Evolutionary conservation across 2,329 filamentous ascomycete genomes (phyloP).

Genomic region (Cladophialophora psammophila): DNA sequence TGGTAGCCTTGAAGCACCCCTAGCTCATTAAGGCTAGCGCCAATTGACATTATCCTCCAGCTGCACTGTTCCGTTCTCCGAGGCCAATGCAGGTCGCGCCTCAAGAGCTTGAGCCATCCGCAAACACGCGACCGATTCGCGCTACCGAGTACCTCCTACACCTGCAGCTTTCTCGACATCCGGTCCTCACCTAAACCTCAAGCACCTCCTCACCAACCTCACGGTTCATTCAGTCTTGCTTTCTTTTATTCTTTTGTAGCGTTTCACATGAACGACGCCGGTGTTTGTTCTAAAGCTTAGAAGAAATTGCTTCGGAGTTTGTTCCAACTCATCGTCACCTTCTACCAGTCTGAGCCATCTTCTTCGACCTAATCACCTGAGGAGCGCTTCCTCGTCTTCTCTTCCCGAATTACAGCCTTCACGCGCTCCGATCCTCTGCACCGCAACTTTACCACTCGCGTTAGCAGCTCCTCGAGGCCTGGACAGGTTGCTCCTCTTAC

Average conservation of each 20-base stretch:
- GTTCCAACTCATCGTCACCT: not conserved
- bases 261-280: not conserved
- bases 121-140: slow-evolving; percentile 4
- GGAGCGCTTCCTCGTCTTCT: not conserved
- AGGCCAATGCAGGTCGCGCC: slow-evolving; percentile 4
- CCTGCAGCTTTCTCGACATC: not conserved
- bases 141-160: not conserved
- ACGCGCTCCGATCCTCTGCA: slow-evolving; percentile 27
- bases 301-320: not conserved
- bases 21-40: not conserved
- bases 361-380: not conserved
- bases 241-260: slow-evolving; percentile 7
- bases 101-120: not conserved
- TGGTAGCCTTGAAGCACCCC: not conserved
- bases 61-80: slow-evolving; percentile 1
- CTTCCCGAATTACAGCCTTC: not conserved
- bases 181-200: not conserved
- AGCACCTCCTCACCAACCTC: not conserved
- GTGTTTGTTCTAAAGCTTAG: slow-evolving; percentile 7
- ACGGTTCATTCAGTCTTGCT: not conserved
- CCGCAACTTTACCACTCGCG: slow-evolving; percentile 4
- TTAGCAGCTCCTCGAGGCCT: slow-evolving; percentile 22
- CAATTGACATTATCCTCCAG: slow-evolving; percentile 1
- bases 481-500: slow-evolving; percentile 12
- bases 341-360: not conserved